These are phyloP conservation scores for Flammula alnicola DNA, from an alignment of 1,284 basidiomycete species.

Conservation along the genomic window DNA sequence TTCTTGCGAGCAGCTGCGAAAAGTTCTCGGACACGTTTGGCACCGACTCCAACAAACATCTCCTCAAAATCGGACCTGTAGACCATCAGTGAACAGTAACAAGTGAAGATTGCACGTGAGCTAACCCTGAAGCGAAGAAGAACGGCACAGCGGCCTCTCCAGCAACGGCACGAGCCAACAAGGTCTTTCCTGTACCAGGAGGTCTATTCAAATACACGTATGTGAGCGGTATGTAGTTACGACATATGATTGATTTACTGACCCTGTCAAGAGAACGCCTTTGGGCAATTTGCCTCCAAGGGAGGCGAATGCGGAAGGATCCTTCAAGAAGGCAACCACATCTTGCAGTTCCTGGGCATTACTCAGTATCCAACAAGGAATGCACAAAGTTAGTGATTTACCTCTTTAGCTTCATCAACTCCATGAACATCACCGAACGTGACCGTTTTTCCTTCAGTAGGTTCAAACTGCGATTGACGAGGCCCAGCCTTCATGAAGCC, in stretches of 20 bases:
- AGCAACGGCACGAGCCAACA: slow-evolving; percentile 94
- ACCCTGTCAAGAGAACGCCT: slow-evolving; percentile 88
- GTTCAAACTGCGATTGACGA: slow-evolving; percentile 76
- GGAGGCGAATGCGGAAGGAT: slow-evolving; percentile 86
- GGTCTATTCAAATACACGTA: slow-evolving; percentile 47
- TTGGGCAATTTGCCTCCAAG: slow-evolving; percentile 93
- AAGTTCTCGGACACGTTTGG: slow-evolving; percentile 94
- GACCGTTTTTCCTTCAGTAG: slow-evolving; percentile 77
- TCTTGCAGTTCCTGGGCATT: slow-evolving; percentile 81
- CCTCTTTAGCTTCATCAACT: slow-evolving; percentile 91
- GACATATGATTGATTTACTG: slow-evolving; percentile 15
- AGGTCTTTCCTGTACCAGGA: slow-evolving; percentile 95
- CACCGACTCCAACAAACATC: slow-evolving; percentile 96
- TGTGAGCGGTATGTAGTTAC: slow-evolving; percentile 1
- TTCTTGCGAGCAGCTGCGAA: slow-evolving; percentile 96
- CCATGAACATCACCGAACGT: slow-evolving; percentile 94
- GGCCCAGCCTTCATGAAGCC: slow-evolving; percentile 90
- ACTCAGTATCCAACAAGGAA: background rate
- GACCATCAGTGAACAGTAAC: slow-evolving; percentile 16
- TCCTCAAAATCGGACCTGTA: slow-evolving; percentile 95
- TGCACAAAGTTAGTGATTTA: slow-evolving; percentile 33
- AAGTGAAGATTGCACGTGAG: slow-evolving; percentile 7
- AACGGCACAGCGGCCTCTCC: slow-evolving; percentile 97
- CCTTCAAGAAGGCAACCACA: slow-evolving; percentile 91
- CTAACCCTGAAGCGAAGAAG: slow-evolving; percentile 83